Percentiles rank a stretch among this genome's conserved stretches.
phyloP scores from a whole-genome alignment of 2,329 filamentous ascomycete genomes.

The Pezicula neosporulosa region DNA sequence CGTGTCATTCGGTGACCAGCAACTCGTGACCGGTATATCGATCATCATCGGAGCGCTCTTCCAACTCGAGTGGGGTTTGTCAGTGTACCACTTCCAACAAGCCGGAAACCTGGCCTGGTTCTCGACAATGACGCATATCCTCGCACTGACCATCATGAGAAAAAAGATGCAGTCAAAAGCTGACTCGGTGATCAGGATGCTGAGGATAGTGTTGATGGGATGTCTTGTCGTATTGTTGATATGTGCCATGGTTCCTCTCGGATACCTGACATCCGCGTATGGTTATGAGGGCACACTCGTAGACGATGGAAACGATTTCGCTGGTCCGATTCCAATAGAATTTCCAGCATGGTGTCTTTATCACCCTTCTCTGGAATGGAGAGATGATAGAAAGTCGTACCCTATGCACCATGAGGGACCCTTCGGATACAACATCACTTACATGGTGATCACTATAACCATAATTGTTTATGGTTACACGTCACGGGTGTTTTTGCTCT shows the following conservation, averaged over 20 bases:
- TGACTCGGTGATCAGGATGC: background rate
- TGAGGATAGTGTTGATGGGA: slow-evolving; percentile 1
- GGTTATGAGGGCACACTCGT: no score
- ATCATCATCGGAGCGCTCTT: slow-evolving; percentile 27
- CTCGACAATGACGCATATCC: slow-evolving; percentile 28
- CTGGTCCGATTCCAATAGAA: background rate
- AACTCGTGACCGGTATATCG: slow-evolving; percentile 28
- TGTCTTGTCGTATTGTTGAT: slow-evolving; percentile 1
- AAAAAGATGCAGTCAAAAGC: background rate
- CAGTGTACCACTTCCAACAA: slow-evolving; percentile 27
- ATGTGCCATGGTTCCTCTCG: background rate
- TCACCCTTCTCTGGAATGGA: slow-evolving; percentile 1
- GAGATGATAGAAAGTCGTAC: background rate
- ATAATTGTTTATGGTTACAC: no score
- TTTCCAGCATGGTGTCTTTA: slow-evolving; percentile 7
- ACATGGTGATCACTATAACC: no score
- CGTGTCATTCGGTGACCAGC: slow-evolving; percentile 20
- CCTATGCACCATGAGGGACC: background rate
- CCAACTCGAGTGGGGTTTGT: slow-evolving; percentile 17
- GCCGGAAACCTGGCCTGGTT: slow-evolving; percentile 30
- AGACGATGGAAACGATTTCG: no score
- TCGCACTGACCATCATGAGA: slow-evolving; percentile 6
- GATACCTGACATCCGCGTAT: background rate
- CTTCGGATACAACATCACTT: no score
- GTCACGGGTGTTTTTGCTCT: no score